phyloP scores from a whole-genome alignment of 169 alveolate genomes.

The Plasmodium sp. region DNA sequence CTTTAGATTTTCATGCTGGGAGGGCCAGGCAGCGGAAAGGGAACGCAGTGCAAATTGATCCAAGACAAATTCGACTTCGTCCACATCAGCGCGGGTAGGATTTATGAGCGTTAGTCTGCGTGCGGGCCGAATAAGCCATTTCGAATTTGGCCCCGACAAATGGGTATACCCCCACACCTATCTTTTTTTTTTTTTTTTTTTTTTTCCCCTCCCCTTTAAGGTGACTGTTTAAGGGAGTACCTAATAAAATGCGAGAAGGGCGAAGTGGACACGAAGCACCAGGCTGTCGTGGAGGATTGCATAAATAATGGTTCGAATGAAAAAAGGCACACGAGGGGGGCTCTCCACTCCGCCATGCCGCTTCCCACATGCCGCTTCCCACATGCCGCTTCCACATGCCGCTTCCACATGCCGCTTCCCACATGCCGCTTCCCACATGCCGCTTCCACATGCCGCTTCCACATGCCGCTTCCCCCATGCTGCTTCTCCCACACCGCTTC shows the following conservation, averaged over 20 bases:
- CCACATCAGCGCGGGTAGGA: conserved; percentile 94
- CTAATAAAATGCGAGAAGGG: conserved; percentile 45
- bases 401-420: too few species aligned
- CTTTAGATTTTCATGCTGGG: conserved; percentile 85
- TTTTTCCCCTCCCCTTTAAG: neutral
- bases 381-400: neutral
- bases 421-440: too few species aligned
- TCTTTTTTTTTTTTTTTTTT: conserved; percentile 1
- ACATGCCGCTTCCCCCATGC: too few species aligned
- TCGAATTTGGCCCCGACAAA: neutral
- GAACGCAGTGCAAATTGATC: conserved; percentile 86
- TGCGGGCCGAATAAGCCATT: neutral
- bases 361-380: neutral
- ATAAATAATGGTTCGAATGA: conserved; percentile 77
- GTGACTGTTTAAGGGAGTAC: conserved; percentile 87
- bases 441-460: neutral
- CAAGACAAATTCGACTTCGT: conserved; percentile 83
- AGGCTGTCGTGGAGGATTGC: conserved; percentile 39
- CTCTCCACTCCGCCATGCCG: neutral
- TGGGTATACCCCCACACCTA: neutral
- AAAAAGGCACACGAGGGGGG: conserved; percentile 83
- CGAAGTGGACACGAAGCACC: conserved; percentile 36
- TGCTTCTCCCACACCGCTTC: neutral
- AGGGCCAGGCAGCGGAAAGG: conserved; percentile 91
- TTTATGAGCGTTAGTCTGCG: neutral